Evolutionary conservation across 805 yeast species (phyloP).

Genomic region (Jamesozyma lodderae): DNA sequence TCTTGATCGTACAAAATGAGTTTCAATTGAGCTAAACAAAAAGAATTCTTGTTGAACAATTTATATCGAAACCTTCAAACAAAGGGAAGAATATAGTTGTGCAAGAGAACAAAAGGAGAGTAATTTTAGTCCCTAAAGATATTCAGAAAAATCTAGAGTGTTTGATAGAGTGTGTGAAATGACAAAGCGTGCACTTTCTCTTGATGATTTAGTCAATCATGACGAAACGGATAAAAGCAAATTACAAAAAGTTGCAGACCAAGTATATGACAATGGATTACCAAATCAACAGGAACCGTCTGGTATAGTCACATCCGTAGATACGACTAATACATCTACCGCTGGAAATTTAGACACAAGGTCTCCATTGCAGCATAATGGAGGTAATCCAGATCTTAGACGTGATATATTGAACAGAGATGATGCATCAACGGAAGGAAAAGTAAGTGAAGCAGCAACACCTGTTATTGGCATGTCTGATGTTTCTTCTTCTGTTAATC

Average conservation of each 20-base stretch:
- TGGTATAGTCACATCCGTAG: conserved; percentile 2
- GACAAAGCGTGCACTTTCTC: conserved; percentile 26
- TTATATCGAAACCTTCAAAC: no score
- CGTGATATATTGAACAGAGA: background rate
- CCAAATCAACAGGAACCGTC: background rate
- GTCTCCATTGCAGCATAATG: no score
- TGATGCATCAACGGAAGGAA: background rate
- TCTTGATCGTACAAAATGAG: no score
- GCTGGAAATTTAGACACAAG: conserved; percentile 1
- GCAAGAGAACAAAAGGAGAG: no score
- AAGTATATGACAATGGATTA: conserved; percentile 2
- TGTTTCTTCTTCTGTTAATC: background rate
- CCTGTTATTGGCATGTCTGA: background rate
- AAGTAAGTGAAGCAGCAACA: no score
- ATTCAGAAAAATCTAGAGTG: no score
- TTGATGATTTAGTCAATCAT: conserved; percentile 31
- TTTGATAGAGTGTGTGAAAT: no score
- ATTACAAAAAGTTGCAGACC: conserved; percentile 10
- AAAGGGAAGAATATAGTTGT: no score
- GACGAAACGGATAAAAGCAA: conserved; percentile 22
- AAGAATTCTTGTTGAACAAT: no score
- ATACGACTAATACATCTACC: conserved; percentile 3
- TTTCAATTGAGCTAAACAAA: no score
- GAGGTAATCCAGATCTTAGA: background rate
- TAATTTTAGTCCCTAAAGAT: no score